A percentile compares a stretch with the other conserved stretches of the same genome.
phyloP scores from a whole-genome alignment of 2,329 filamentous ascomycete species.

The Claviceps lovelessii region DNA sequence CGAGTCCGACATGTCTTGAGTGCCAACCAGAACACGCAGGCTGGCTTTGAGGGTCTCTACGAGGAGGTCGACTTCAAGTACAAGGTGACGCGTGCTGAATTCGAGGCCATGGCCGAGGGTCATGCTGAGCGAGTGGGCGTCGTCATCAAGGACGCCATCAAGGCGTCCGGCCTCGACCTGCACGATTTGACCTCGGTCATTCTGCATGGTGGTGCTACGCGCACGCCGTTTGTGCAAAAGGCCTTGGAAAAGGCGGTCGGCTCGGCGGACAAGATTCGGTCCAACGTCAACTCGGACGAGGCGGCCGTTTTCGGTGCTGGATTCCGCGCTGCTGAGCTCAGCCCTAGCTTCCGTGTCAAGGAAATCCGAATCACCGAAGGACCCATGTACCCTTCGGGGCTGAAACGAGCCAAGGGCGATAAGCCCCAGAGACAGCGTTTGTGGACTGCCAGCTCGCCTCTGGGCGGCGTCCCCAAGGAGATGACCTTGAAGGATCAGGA shows the following conservation, averaged over 20 bases:
- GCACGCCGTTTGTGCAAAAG: constrained; percentile 90
- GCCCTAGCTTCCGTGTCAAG: constrained; percentile 93
- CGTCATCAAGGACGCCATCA: constrained; percentile 62
- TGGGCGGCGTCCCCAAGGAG: constrained; percentile 67
- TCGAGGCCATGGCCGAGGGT: constrained; percentile 61
- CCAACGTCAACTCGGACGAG: constrained; percentile 94
- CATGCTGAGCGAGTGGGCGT: constrained; percentile 53
- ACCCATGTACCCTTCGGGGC: constrained; percentile 55
- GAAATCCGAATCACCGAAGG: constrained; percentile 78
- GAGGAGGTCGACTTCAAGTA: constrained; percentile 90
- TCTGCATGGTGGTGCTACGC: constrained; percentile 76
- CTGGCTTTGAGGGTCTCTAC: constrained; percentile 77
- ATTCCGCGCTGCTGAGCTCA: constrained; percentile 84
- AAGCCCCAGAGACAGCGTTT: constrained; percentile 68
- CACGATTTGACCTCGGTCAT: constrained; percentile 78
- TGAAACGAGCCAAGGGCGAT: constrained; percentile 57
- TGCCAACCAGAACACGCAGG: constrained; percentile 70
- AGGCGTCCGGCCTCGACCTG: constrained; percentile 56
- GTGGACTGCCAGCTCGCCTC: constrained; percentile 62
- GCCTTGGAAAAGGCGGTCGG: constrained; percentile 65
- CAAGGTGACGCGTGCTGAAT: constrained; percentile 65
- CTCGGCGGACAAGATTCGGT: constrained; percentile 63
- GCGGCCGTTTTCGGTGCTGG: constrained; percentile 90
- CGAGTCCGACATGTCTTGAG: constrained; percentile 78
- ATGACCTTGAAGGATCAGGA: constrained; percentile 68